A percentile compares a stretch with the other conserved stretches of the same genome.
phyloP scores from a whole-genome alignment of 495 filamentous ascomycete species.

The Monascus purpureus region DNA sequence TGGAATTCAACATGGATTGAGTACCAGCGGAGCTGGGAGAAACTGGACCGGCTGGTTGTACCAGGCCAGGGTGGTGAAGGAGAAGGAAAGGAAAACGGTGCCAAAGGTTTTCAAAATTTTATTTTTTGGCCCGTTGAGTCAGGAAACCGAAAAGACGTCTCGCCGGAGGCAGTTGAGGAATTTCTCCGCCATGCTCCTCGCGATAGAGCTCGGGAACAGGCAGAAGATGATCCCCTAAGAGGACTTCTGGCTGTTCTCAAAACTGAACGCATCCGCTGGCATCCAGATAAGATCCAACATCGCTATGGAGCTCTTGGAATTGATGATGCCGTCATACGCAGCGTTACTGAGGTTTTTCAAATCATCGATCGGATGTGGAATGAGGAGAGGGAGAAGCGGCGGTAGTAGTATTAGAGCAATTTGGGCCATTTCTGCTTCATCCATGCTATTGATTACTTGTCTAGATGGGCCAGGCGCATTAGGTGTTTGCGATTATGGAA shows the following conservation, averaged over 20 bases:
- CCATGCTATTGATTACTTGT: too few relatives aligned
- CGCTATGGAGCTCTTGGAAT: slow-evolving; percentile 53
- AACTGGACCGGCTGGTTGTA: slow-evolving; percentile 23
- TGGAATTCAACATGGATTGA: slow-evolving; percentile 45
- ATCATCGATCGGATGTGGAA: slow-evolving; percentile 74
- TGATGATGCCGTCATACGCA: slow-evolving; percentile 54
- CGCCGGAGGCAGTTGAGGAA: slow-evolving; percentile 42
- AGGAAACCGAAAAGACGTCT: slow-evolving; percentile 46
- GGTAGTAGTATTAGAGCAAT: too few relatives aligned
- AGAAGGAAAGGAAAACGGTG: slow-evolving; percentile 1
- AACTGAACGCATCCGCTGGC: slow-evolving; percentile 80
- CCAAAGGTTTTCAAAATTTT: slow-evolving; percentile 17
- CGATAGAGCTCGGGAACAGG: slow-evolving; percentile 3
- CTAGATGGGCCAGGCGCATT: too few relatives aligned
- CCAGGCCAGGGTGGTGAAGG: slow-evolving; percentile 1
- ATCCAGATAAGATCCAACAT: slow-evolving; percentile 97
- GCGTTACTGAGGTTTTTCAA: slow-evolving; percentile 86
- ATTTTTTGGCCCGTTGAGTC: slow-evolving; percentile 72
- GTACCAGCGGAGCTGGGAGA: slow-evolving; percentile 52
- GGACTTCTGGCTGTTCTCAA: slow-evolving; percentile 50
- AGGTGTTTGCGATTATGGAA: too few relatives aligned
- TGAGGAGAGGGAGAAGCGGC: slow-evolving; percentile 27
- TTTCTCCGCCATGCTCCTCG: slow-evolving; percentile 46
- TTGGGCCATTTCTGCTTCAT: too few relatives aligned
- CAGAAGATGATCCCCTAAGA: slow-evolving; percentile 9